These are phyloP conservation scores for Mucor lusitanicus DNA, from an alignment of 371 early-diverging fungal species.

Conservation along the genomic window DNA sequence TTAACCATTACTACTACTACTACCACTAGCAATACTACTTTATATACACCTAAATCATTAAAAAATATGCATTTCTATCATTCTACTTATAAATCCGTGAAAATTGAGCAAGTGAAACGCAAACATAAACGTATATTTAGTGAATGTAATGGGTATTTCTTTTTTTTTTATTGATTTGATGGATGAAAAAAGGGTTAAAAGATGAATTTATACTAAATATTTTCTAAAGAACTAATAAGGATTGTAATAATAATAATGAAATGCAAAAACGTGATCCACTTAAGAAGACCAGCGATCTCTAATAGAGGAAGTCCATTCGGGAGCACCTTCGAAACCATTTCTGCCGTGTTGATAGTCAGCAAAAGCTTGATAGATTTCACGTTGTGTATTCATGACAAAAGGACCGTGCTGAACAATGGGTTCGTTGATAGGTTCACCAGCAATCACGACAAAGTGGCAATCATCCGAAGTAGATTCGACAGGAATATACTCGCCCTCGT, in stretches of 20 bases:
- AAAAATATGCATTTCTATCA: not conserved
- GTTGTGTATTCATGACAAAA: conserved; percentile 61
- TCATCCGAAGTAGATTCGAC: conserved; percentile 54
- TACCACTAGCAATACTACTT: not conserved
- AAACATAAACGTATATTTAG: no score
- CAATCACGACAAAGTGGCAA: conserved; percentile 62
- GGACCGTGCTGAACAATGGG: conserved; percentile 65
- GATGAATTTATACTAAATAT: not conserved
- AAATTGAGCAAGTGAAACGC: no score
- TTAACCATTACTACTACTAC: not conserved
- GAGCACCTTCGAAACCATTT: conserved; percentile 63
- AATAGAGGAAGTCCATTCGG: conserved; percentile 36
- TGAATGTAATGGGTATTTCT: not conserved
- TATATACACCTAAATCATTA: not conserved
- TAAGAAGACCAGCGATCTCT: conserved; percentile 21
- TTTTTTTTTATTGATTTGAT: not conserved
- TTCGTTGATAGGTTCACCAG: conserved; percentile 58
- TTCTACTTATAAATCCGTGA: no score
- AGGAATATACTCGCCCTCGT: conserved; percentile 42
- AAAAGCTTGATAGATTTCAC: conserved; percentile 58
- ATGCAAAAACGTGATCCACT: not conserved
- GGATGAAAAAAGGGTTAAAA: no score
- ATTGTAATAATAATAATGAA: not conserved
- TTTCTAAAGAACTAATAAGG: not conserved
- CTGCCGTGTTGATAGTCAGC: conserved; percentile 47